A percentile compares a stretch with the other conserved stretches of the same genome.
Conservation (phyloP, 164 flowering plant species). For the Sextonia rubra region DNA sequence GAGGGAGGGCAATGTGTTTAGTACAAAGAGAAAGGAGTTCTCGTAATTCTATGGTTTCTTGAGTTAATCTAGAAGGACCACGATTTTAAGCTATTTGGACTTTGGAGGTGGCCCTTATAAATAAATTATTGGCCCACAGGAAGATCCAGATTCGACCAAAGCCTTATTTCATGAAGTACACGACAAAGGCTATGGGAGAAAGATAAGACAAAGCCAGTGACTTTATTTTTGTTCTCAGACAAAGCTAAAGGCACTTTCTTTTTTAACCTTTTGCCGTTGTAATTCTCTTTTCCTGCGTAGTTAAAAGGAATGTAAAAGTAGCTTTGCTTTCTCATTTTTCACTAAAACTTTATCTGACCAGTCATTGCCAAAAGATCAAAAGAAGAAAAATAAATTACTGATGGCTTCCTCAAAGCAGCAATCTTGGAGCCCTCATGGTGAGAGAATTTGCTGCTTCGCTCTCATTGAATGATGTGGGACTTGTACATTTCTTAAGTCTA, state of each 20-base stretch:
- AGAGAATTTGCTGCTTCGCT: too few relatives aligned
- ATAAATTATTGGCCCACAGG: too few relatives aligned
- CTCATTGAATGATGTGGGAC: too few relatives aligned
- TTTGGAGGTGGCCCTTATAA: too few relatives aligned
- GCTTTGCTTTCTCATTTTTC: neutral
- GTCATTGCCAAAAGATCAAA: neutral
- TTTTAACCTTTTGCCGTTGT: neutral
- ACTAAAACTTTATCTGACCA: neutral
- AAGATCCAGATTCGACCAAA: neutral
- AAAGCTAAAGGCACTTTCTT: neutral
- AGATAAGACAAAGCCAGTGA: neutral
- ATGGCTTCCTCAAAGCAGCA: too few relatives aligned
- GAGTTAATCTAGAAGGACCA: too few relatives aligned
- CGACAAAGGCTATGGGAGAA: neutral
- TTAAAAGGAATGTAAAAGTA: neutral
- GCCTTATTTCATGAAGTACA: neutral
- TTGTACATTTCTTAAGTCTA: too few relatives aligned
- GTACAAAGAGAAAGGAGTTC: too few relatives aligned
- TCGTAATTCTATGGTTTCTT: too few relatives aligned
- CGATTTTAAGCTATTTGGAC: too few relatives aligned
- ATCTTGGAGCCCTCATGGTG: too few relatives aligned
- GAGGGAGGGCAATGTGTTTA: too few relatives aligned
- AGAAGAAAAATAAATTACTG: neutral
- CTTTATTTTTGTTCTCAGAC: neutral
- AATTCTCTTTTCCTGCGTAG: neutral